Evolutionary conservation across 345 rosid genomes (phyloP), one percentile per base, ranked within the genome.

Genomic region (Salix suchowensis): DNA sequence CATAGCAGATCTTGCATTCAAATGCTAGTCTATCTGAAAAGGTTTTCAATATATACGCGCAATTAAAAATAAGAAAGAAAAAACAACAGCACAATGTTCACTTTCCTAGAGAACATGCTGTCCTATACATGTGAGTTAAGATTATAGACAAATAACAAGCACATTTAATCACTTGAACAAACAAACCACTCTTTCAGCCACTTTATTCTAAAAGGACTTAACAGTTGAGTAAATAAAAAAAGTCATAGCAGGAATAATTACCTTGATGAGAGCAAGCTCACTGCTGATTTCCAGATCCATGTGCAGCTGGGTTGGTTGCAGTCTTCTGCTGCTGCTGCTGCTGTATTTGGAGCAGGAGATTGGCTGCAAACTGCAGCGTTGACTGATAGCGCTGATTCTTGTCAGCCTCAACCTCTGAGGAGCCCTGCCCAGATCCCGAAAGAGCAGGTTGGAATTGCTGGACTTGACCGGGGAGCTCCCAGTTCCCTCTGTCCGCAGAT

Each of bases 371-470:
- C 79, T 93, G 94, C 69, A 96, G 84, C 0, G 99, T 93, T 74
- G 96, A 96, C 76, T 96, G 98, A 80, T 96, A 96, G 30, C 91
- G 84, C 85, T 93, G 94, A 79, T 92, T 89, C 80, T 91, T 93
- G 81, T 91, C 97, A n/a, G 73, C 88, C 82, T 93, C 98, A 32
- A 70, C 83, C 78, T 88, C 91, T 74, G 91, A 74, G 64, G 82
- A 68, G 36, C 78, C 86, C 80, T 84, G 89, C 79, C 80, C 84
- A 83, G 88, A 71, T 69, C 85, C 92, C 82, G 88, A 61, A 32
- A 81, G 75, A 65, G 85, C 80, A 77, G 90, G 75, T 78, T 91
- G 92, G 39, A 80, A 71, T 74, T 89, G 94, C 77, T 84, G 86
- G 32, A 67, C 84, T 76, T 91, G 92, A 86, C 65, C 82, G 68